phyloP scores from a whole-genome alignment of 345 rosid genomes.

The Crucihimalaya himalaica region DNA sequence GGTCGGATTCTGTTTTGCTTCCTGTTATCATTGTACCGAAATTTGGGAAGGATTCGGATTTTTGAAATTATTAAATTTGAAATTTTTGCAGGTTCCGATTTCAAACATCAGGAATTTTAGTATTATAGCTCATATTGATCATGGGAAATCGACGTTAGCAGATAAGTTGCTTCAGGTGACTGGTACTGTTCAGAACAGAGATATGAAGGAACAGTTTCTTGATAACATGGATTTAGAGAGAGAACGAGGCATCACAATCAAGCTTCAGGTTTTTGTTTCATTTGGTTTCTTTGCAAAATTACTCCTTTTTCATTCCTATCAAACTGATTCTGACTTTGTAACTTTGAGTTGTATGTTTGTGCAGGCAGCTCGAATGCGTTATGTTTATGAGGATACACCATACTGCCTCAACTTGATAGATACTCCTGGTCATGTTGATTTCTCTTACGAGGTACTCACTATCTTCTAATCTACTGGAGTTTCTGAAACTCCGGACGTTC shows the following conservation, averaged over 20 bases:
- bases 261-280: conserved; percentile 64
- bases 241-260: conserved; percentile 97
- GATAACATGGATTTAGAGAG: conserved; percentile 99
- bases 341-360: conserved; percentile 11
- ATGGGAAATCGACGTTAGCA: conserved; percentile 94
- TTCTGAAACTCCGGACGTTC: too few relatives aligned
- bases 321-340: conserved; percentile 3
- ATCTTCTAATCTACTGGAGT: neutral
- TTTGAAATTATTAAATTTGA: neutral
- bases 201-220: conserved; percentile 96
- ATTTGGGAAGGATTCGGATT: neutral
- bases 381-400: conserved; percentile 55
- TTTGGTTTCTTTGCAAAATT: neutral
- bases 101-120: conserved; percentile 80
- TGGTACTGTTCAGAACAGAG: conserved; percentile 91
- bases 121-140: conserved; percentile 96
- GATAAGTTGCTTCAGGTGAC: conserved; percentile 94
- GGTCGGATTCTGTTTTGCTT: conserved; percentile 25
- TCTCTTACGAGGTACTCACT: conserved; percentile 83
- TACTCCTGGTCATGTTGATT: conserved; percentile 98
- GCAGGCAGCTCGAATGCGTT: conserved; percentile 99
- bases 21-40: neutral
- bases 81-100: conserved; percentile 62
- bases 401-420: conserved; percentile 93
- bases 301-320: neutral